phyloP scores from a whole-genome alignment of 331 rosid species.

The Arachis monticola region DNA sequence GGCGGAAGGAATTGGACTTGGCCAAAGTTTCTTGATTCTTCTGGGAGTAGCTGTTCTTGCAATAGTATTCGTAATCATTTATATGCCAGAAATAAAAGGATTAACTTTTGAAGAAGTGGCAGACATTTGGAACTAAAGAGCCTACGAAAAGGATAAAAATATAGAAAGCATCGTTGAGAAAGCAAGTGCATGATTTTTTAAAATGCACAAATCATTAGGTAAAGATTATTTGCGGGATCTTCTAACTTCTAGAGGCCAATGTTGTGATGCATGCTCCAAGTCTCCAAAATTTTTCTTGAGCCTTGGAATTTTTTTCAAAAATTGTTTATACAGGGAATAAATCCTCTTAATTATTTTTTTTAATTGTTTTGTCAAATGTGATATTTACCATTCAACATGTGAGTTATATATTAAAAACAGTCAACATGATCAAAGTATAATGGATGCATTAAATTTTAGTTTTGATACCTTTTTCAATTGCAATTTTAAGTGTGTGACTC shows the following conservation, averaged over 20 bases:
- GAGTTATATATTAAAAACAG: too few relatives aligned
- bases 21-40: conserved; percentile 66
- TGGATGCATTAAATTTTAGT: too few relatives aligned
- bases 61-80: conserved; percentile 46
- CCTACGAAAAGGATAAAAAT: conserved; percentile 53
- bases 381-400: too few relatives aligned
- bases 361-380: too few relatives aligned
- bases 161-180: conserved; percentile 48
- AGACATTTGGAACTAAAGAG: conserved; percentile 72
- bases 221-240: not conserved
- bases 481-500: too few relatives aligned
- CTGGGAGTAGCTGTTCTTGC: conserved; percentile 54
- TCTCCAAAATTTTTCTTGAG: not conserved
- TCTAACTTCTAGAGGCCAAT: not conserved
- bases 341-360: too few relatives aligned
- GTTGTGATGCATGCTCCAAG: not conserved
- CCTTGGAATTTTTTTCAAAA: not conserved
- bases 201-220: too few relatives aligned
- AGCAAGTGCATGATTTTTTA: not conserved
- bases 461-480: too few relatives aligned
- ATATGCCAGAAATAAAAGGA: conserved; percentile 76
- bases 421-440: too few relatives aligned
- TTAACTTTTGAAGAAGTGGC: conserved; percentile 75
- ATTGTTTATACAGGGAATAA: too few relatives aligned
- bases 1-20: conserved; percentile 61